Evolutionary conservation across 2,329 filamentous ascomycete genomes (phyloP), one percentile per base, ranked within the genome.

Genomic region (Didymella glomerata): DNA sequence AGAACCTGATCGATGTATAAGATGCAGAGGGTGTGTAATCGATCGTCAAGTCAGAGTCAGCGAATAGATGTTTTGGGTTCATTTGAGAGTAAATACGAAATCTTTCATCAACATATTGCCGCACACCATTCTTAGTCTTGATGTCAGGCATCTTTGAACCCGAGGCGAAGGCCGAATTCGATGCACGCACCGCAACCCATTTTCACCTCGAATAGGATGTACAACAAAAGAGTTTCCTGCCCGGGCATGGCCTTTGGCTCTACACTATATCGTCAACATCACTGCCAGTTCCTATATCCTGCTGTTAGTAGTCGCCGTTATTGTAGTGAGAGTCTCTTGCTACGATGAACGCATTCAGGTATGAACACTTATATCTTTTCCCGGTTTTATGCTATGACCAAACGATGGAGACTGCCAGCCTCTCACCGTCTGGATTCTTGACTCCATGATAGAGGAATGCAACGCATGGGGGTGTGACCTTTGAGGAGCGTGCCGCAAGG

Each of bases 1-100:
- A 76, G 66, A 78, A 77, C 56, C 56, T 78, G 63, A 77, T 78
- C 28, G 76, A 78, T 65, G 76, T 78, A 38, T 78, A 66, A 51
- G 34, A 9, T 48, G 18, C 22, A 27, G 16, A 24, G 41, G 18
- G 34, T 42, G 46, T 50, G 27, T 38, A 47, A 22, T 48, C 34
- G 46, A 50, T 54, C 16, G 22, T 50, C 41, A 54, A 59, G 51
- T 51, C 56, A 59, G 47, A 56, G 53, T 57, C 54, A 65, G 62
- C 60, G 57, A 52, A 57, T 63, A 53, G 54, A 55, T 58, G 48
- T 65, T 49, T 41, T 55, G 55, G 49, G 52, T 60, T 65, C 60
- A 46, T 64, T 64, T 58, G 61, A 63, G 58, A 64, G 60, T 70
- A 70, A 61, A 67, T 67, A 66, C 48, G 45, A 64, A 65, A 41